Conservation (phyloP, 805 yeast species). For the Maudiozyma saulgeensis region DNA sequence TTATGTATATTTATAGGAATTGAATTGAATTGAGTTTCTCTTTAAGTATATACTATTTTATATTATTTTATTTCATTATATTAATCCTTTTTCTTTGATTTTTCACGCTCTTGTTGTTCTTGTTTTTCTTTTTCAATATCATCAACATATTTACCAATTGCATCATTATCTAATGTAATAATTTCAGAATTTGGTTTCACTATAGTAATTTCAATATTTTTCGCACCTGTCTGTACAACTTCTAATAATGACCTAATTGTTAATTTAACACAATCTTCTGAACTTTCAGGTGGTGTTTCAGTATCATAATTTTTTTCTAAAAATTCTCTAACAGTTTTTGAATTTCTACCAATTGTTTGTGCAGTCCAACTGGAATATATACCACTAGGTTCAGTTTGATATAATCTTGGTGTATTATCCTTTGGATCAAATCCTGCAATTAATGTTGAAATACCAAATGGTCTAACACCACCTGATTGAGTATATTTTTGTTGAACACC, state of each 20-base stretch:
- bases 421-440: slow-evolving; percentile 88
- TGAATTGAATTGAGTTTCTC: no score
- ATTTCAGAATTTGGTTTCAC: slow-evolving; percentile 62
- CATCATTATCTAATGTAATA: slow-evolving; percentile 54
- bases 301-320: slow-evolving; percentile 76
- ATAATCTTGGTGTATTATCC: slow-evolving; percentile 70
- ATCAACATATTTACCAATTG: slow-evolving; percentile 64
- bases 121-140: slow-evolving; percentile 82
- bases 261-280: slow-evolving; percentile 64
- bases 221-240: slow-evolving; percentile 96
- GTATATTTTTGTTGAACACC: slow-evolving; percentile 96
- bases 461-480: slow-evolving; percentile 97
- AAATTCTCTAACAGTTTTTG: slow-evolving; percentile 91
- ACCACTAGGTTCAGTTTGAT: slow-evolving; percentile 96
- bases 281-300: slow-evolving; percentile 44
- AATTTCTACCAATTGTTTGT: slow-evolving; percentile 88
- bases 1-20: neutral
- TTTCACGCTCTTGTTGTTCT: slow-evolving; percentile 65
- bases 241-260: slow-evolving; percentile 83
- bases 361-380: slow-evolving; percentile 98
- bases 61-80: no score
- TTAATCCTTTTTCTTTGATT: slow-evolving; percentile 30
- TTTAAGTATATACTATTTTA: no score
- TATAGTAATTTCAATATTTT: slow-evolving; percentile 86
- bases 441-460: slow-evolving; percentile 91